These are phyloP conservation scores for Xylariales sp. DNA, from an alignment of 2,329 filamentous ascomycete genomes.

Conservation along the genomic window DNA sequence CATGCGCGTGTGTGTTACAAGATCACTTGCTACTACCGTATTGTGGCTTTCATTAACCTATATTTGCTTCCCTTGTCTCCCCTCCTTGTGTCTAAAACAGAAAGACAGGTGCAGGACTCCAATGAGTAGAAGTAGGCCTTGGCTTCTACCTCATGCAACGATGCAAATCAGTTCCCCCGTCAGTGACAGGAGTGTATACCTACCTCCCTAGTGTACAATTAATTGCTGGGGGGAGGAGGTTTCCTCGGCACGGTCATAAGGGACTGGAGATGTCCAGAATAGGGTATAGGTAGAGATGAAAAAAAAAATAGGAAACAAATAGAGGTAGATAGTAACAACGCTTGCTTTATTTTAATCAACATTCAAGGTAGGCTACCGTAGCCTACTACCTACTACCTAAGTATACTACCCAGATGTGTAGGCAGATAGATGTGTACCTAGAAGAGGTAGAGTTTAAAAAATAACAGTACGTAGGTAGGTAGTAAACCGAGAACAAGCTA, in stretches of 20 bases:
- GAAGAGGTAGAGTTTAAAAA: no score
- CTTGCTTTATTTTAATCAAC: no score
- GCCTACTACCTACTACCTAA: no score
- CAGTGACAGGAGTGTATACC: neutral
- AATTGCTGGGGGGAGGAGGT: no score
- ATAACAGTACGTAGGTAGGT: no score
- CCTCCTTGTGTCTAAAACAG: constrained; percentile 22
- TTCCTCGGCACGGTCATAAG: neutral
- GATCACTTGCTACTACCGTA: constrained; percentile 20
- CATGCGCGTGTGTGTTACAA: constrained; percentile 10
- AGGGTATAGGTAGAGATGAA: no score
- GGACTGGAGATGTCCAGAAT: neutral
- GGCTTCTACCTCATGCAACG: constrained; percentile 10
- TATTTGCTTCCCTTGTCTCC: neutral
- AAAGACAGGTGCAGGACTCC: constrained; percentile 4
- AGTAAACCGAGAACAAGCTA: no score
- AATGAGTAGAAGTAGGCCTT: constrained; percentile 3
- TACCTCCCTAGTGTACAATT: neutral
- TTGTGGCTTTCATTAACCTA: constrained; percentile 28
- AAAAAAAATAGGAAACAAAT: no score
- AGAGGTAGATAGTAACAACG: no score
- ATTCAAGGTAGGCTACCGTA: no score
- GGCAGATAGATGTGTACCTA: no score
- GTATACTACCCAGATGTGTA: no score
- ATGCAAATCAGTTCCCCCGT: constrained; percentile 3